These are phyloP conservation scores for Hyphopichia khmerensis DNA, from an alignment of 1,139 yeast species.

Conservation along the genomic window DNA sequence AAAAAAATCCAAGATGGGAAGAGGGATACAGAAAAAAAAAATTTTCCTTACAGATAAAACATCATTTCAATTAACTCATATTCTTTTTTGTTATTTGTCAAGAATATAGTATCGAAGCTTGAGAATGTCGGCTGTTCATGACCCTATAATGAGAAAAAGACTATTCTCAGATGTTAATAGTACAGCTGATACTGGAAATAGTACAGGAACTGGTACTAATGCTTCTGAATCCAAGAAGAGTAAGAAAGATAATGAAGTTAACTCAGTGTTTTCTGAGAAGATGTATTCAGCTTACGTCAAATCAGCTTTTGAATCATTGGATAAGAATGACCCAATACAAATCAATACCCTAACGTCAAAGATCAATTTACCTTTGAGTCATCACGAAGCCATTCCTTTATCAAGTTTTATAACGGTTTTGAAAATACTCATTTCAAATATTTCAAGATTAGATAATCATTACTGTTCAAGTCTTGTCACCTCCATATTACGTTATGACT, in stretches of 20 bases:
- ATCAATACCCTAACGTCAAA: slow-evolving; percentile 39
- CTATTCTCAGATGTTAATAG: slow-evolving; percentile 4
- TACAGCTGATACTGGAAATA: background rate
- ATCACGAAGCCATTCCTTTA: slow-evolving; percentile 35
- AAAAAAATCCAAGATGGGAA: background rate
- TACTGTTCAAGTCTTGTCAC: slow-evolving; percentile 31
- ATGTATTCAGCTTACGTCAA: slow-evolving; percentile 64
- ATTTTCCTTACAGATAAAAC: background rate
- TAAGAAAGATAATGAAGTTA: background rate
- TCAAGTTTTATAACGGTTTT: slow-evolving; percentile 37
- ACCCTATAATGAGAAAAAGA: slow-evolving; percentile 28
- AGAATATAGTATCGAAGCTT: background rate
- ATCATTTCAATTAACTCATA: no score
- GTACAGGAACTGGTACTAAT: background rate
- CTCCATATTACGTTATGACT: slow-evolving; percentile 44
- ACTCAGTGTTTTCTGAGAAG: slow-evolving; percentile 43
- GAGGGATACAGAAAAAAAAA: background rate
- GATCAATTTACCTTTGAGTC: slow-evolving; percentile 30
- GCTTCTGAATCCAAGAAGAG: slow-evolving; percentile 7
- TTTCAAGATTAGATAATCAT: slow-evolving; percentile 39
- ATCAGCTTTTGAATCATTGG: slow-evolving; percentile 70
- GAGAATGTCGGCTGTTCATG: slow-evolving; percentile 28
- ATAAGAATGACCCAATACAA: slow-evolving; percentile 44
- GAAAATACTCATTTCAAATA: slow-evolving; percentile 31
- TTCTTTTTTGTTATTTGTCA: background rate